phyloP scores from a whole-genome alignment of 2,329 filamentous ascomycete species.

The Nothophoma quercina region DNA sequence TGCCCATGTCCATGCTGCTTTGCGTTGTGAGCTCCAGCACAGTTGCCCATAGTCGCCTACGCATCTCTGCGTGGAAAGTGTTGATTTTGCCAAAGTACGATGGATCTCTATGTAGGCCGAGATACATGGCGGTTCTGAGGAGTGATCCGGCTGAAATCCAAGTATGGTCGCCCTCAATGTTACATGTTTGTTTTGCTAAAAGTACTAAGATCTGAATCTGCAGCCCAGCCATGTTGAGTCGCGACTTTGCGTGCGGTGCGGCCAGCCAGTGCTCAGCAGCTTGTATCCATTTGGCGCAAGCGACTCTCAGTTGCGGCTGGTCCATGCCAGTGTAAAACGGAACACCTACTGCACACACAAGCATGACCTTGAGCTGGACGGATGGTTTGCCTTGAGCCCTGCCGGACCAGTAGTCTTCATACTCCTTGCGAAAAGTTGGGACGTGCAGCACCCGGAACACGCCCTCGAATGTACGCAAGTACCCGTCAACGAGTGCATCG shows the following conservation, averaged over 20 bases:
- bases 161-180: slow-evolving; percentile 46
- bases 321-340: slow-evolving; percentile 59
- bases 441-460: slow-evolving; percentile 61
- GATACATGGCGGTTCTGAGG: slow-evolving; percentile 50
- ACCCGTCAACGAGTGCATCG: slow-evolving; percentile 58
- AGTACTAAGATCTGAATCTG: slow-evolving; percentile 55
- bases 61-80: slow-evolving; percentile 49
- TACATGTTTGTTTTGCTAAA: slow-evolving; percentile 47
- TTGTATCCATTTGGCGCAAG: slow-evolving; percentile 61
- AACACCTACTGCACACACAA: slow-evolving; percentile 46
- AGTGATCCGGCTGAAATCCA: slow-evolving; percentile 51
- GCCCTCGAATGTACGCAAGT: slow-evolving; percentile 59
- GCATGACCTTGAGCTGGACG: slow-evolving; percentile 60
- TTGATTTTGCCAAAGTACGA: slow-evolving; percentile 45
- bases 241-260: slow-evolving; percentile 61
- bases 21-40: slow-evolving; percentile 49
- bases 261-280: slow-evolving; percentile 64
- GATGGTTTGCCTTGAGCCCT: slow-evolving; percentile 52
- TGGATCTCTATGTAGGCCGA: slow-evolving; percentile 54
- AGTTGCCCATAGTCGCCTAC: slow-evolving; percentile 39
- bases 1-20: slow-evolving; percentile 48
- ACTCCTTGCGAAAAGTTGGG: slow-evolving; percentile 58
- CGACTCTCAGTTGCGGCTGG: slow-evolving; percentile 50
- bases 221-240: slow-evolving; percentile 59
- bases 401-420: slow-evolving; percentile 59